A percentile compares a stretch with the other conserved stretches of the same genome.
These are phyloP conservation scores for Chloris gayana DNA, from an alignment of 176 grass and related monocot genomes.

Conservation along the genomic window DNA sequence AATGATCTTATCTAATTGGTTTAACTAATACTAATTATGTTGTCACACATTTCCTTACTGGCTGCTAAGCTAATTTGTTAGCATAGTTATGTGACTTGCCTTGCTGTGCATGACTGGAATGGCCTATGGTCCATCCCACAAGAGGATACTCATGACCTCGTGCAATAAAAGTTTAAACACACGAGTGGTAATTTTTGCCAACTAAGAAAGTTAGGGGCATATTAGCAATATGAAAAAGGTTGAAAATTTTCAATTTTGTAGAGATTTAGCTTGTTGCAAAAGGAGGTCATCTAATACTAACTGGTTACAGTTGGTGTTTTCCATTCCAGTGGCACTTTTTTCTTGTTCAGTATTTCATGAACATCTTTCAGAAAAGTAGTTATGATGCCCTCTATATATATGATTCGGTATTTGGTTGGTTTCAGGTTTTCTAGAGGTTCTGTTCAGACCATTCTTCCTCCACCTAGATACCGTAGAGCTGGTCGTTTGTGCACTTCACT, in stretches of 20 bases:
- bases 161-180: neutral
- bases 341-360: constrained; percentile 2
- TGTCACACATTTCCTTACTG: neutral
- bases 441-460: constrained; percentile 75
- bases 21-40: neutral
- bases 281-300: neutral
- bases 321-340: neutral
- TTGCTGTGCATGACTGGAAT: neutral
- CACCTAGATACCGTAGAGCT: constrained; percentile 45
- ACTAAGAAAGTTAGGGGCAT: neutral
- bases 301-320: neutral
- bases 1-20: neutral
- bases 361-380: neutral
- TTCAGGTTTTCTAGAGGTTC: constrained; percentile 73
- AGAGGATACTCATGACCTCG: neutral
- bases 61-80: neutral
- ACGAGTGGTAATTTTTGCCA: neutral
- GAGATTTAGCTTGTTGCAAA: neutral
- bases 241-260: neutral
- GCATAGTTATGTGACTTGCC: neutral
- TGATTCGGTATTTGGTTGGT: constrained; percentile 30
- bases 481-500: constrained; percentile 74
- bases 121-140: neutral
- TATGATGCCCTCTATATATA: neutral
- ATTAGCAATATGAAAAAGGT: neutral